Conservation (phyloP, 495 filamentous ascomycete genomes). For the Aspergillus saccharolyticus region DNA sequence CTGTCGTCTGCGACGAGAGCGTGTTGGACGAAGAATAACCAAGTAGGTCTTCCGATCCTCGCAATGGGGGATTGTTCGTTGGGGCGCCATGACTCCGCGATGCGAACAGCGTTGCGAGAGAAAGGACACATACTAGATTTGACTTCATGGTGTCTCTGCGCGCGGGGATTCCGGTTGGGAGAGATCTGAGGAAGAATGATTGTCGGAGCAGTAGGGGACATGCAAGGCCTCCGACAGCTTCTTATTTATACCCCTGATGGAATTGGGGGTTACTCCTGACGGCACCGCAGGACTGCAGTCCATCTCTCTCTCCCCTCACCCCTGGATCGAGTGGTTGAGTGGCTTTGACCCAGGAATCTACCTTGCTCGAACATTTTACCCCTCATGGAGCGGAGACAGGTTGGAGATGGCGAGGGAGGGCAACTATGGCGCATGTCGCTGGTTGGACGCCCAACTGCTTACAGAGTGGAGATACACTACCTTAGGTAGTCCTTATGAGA, state of each 20-base stretch:
- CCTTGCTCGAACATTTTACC: background rate
- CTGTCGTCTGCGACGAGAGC: slow-evolving; percentile 24
- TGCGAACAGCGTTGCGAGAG: slow-evolving; percentile 5
- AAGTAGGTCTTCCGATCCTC: slow-evolving; percentile 29
- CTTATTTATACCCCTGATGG: background rate
- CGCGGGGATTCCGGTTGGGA: background rate
- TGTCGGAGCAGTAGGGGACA: background rate
- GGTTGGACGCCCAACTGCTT: background rate
- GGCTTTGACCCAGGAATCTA: background rate
- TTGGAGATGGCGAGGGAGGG: background rate
- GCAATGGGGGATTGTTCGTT: slow-evolving; percentile 25
- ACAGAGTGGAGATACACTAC: background rate
- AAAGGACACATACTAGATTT: background rate
- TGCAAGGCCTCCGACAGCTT: background rate
- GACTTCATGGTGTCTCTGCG: slow-evolving; percentile 15
- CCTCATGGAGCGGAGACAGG: slow-evolving; percentile 1
- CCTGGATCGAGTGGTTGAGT: background rate
- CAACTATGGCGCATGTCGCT: background rate
- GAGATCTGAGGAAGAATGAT: background rate
- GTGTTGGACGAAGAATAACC: slow-evolving; percentile 37
- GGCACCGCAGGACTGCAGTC: background rate
- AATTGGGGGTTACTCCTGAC: background rate
- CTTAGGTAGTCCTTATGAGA: background rate
- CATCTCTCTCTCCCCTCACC: background rate
- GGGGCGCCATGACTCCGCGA: slow-evolving; percentile 18